Evolutionary conservation across 2,329 filamentous ascomycete genomes (phyloP).

Genomic region (Triangularia verruculosa): DNA sequence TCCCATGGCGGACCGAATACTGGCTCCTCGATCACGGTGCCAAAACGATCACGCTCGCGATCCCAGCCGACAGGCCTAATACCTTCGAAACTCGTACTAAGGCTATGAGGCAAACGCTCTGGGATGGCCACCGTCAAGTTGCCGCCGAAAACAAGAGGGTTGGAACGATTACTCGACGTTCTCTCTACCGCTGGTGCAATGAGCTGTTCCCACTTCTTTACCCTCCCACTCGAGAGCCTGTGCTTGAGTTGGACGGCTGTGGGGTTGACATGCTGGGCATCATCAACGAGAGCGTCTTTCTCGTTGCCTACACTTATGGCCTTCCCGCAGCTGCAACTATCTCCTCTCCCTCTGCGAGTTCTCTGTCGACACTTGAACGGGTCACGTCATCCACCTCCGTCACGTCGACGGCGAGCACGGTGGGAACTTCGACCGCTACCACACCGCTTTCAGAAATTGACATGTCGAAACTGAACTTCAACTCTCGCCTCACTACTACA

Average conservation of each 20-base stretch:
- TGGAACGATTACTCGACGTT: background rate
- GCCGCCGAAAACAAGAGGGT: background rate
- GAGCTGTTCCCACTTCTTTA: background rate
- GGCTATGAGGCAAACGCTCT: background rate
- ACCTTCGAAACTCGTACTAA: background rate
- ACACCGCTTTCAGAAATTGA: background rate
- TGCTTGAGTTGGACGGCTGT: background rate
- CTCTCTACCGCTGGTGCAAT: background rate
- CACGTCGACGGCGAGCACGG: background rate
- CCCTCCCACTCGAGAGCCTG: background rate
- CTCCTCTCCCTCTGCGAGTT: background rate
- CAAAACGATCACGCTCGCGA: background rate
- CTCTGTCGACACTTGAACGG: background rate
- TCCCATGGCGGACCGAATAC: background rate
- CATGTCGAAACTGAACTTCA: background rate
- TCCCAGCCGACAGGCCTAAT: background rate
- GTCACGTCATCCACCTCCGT: background rate
- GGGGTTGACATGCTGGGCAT: slow-evolving; percentile 3
- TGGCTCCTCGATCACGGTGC: background rate
- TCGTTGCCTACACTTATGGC: background rate
- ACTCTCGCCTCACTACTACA: background rate
- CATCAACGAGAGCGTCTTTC: slow-evolving; percentile 3
- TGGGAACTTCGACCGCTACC: background rate
- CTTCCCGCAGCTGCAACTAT: background rate
- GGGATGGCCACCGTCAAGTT: background rate